phyloP scores from a whole-genome alignment of 106 monocot genomes.

The Dendrobium huoshanense region DNA sequence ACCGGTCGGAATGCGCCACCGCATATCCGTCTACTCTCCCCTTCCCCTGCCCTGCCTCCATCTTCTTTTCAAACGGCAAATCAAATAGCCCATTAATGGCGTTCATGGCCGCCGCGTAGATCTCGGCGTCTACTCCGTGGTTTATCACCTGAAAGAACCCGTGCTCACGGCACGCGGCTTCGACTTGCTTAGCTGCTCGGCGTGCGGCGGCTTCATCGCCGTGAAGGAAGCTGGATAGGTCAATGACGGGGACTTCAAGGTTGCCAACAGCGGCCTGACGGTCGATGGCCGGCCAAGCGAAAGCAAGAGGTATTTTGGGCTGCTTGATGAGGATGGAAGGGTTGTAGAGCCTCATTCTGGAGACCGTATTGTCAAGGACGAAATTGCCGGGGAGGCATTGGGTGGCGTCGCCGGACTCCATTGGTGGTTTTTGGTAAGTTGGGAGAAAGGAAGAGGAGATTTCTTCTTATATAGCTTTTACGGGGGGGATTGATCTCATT shows the following conservation, averaged over 20 bases:
- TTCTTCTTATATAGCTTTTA: too few species aligned
- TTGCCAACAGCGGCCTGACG: constrained; percentile 8
- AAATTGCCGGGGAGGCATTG: neutral
- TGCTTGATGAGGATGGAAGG: neutral
- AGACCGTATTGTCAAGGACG: neutral
- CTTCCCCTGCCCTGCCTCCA: too few species aligned
- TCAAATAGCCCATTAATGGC: too few species aligned
- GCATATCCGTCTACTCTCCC: too few species aligned
- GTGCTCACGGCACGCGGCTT: constrained; percentile 43
- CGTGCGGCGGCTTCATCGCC: neutral
- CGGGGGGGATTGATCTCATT: too few species aligned
- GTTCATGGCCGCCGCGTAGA: neutral
- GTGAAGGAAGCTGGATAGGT: constrained; percentile 21
- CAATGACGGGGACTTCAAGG: constrained; percentile 46
- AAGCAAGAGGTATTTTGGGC: neutral
- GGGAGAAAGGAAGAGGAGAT: too few species aligned
- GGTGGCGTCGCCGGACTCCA: neutral
- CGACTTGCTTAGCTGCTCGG: constrained; percentile 27
- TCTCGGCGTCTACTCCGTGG: constrained; percentile 42
- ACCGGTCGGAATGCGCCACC: too few species aligned
- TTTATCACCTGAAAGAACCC: constrained; percentile 79
- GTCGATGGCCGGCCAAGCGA: neutral
- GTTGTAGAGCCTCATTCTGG: neutral
- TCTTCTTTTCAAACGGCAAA: too few species aligned
- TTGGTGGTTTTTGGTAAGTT: neutral